Percentiles rank a stretch among this genome's conserved stretches.
These are phyloP conservation scores for Aspergillus quadrilineatus DNA, from an alignment of 2,329 filamentous ascomycete genomes.

Conservation along the genomic window DNA sequence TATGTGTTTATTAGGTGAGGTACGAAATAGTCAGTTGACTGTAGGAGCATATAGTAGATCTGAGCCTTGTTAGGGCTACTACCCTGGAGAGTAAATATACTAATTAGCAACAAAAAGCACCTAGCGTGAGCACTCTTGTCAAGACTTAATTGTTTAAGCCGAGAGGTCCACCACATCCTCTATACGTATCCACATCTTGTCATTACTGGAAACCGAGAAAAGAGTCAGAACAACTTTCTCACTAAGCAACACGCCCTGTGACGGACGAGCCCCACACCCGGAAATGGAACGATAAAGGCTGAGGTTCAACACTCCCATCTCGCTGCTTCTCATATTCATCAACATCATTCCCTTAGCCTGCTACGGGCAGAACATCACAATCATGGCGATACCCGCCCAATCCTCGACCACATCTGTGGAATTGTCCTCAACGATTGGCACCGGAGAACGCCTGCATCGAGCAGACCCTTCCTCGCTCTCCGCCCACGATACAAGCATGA, in stretches of 20 bases:
- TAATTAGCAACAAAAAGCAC: too few species aligned
- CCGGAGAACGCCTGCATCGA: conserved; percentile 1
- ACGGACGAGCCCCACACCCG: background rate
- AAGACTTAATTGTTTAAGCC: too few species aligned
- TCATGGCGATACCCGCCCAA: background rate
- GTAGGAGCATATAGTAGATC: too few species aligned
- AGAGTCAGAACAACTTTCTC: background rate
- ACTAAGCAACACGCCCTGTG: background rate
- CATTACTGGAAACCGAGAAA: background rate
- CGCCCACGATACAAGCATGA: conserved; percentile 25
- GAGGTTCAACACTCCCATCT: too few species aligned
- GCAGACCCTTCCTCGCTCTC: background rate
- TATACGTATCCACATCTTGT: too few species aligned
- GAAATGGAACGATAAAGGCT: background rate
- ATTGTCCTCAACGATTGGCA: background rate
- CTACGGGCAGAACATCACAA: background rate
- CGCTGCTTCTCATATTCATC: background rate
- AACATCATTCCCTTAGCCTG: background rate
- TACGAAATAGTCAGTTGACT: too few species aligned
- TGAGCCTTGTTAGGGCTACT: too few species aligned
- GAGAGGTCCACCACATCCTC: too few species aligned
- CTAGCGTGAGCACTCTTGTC: too few species aligned
- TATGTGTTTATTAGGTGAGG: too few species aligned
- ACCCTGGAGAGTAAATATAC: too few species aligned
- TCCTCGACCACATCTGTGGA: conserved; percentile 3